Percentiles rank a stretch among this genome's conserved stretches.
Conservation (phyloP, 2,329 filamentous ascomycete genomes). For the Colletotrichum sublineola region DNA sequence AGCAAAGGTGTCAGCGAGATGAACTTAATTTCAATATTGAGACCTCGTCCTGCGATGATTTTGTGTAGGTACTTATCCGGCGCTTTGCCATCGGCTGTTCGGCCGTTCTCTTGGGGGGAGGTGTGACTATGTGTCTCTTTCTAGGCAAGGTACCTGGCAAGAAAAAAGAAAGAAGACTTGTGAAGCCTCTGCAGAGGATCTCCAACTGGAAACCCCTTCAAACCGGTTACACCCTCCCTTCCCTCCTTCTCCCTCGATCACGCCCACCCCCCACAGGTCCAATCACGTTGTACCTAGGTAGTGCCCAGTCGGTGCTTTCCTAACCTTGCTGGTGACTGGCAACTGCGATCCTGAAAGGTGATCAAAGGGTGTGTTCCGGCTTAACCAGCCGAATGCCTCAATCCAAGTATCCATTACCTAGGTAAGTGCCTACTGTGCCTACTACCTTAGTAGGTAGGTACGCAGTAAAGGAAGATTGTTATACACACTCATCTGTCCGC, state of each 20-base stretch:
- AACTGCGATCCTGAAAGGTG: constrained; percentile 11
- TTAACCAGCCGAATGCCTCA: constrained; percentile 27
- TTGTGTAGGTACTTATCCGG: neutral
- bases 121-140: no score
- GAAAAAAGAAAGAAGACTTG: neutral
- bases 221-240: constrained; percentile 21
- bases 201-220: constrained; percentile 32
- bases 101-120: no score
- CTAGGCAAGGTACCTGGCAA: neutral
- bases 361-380: constrained; percentile 9
- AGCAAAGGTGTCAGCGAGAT: neutral
- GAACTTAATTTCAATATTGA: neutral
- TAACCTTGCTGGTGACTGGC: constrained; percentile 21
- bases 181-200: constrained; percentile 35
- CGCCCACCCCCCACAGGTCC: constrained; percentile 18
- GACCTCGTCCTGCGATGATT: neutral
- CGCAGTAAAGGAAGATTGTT: neutral
- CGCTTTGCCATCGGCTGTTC: neutral
- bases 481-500: constrained; percentile 2
- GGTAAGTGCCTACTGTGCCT: no score
- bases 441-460: no score
- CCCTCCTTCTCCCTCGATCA: neutral
- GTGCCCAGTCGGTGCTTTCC: constrained; percentile 20
- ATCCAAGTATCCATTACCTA: neutral
- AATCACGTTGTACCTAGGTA: constrained; percentile 20